These are phyloP conservation scores for Fusarium beomiforme DNA, from an alignment of 2,329 filamentous ascomycete species.

Conservation along the genomic window DNA sequence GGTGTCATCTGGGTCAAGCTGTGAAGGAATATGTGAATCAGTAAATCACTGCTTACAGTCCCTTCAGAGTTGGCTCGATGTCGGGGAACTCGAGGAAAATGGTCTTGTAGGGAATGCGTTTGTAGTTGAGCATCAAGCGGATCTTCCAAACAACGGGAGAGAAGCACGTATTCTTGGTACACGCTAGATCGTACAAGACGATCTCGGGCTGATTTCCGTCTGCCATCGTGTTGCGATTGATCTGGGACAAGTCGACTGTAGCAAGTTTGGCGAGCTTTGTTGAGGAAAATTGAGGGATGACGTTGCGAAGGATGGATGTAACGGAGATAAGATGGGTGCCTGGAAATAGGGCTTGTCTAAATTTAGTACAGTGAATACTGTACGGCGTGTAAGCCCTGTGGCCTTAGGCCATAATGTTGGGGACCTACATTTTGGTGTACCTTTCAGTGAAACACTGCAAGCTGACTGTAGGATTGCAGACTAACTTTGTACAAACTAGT, in stretches of 20 bases:
- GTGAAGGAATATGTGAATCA: fast-evolving
- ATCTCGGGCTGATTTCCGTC: background rate
- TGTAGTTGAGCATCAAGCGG: conserved; percentile 21
- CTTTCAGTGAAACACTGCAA: too few species aligned
- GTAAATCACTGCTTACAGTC: background rate
- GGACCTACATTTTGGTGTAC: too few species aligned
- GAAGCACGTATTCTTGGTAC: conserved; percentile 8
- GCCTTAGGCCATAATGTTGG: too few species aligned
- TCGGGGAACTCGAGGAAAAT: conserved; percentile 17
- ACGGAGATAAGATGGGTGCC: too few species aligned
- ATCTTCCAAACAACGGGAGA: conserved; percentile 13
- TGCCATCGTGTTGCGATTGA: background rate
- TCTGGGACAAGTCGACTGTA: background rate
- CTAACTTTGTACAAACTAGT: background rate
- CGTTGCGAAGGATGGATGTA: background rate
- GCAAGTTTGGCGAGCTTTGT: too few species aligned
- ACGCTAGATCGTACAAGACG: conserved; percentile 12
- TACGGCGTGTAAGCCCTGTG: too few species aligned
- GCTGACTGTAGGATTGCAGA: fast-evolving
- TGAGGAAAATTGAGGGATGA: background rate
- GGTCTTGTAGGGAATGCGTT: background rate
- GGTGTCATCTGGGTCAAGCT: too few species aligned
- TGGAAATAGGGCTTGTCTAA: too few species aligned
- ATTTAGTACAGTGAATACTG: too few species aligned
- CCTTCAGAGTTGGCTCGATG: background rate